Evolutionary conservation across 2,329 filamentous ascomycete species (phyloP).

Genomic region (Epichloe hybrida): DNA sequence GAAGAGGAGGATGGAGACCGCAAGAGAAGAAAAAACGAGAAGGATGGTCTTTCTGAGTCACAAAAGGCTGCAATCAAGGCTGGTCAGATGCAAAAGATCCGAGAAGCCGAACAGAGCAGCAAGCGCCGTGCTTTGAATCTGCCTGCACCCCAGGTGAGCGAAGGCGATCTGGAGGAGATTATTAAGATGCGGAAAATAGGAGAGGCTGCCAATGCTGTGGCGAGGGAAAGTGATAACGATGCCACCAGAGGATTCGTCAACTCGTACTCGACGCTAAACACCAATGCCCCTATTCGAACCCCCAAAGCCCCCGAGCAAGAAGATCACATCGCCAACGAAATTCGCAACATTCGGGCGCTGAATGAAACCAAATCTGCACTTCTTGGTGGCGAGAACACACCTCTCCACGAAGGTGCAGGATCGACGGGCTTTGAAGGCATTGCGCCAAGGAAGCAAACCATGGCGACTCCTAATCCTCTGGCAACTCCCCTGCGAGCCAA

Average conservation of each 20-base stretch:
- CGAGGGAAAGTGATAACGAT: slow-evolving; percentile 67
- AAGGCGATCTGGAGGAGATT: slow-evolving; percentile 88
- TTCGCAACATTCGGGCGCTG: slow-evolving; percentile 80
- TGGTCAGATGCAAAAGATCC: slow-evolving; percentile 84
- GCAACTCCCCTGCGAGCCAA: slow-evolving; percentile 68
- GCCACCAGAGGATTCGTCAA: slow-evolving; percentile 76
- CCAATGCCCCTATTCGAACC: slow-evolving; percentile 77
- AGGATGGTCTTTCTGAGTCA: slow-evolving; percentile 62
- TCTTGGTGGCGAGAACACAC: slow-evolving; percentile 86
- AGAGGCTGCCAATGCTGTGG: slow-evolving; percentile 66
- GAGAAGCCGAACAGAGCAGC: slow-evolving; percentile 93
- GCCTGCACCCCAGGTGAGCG: slow-evolving; percentile 81
- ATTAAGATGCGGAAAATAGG: slow-evolving; percentile 97
- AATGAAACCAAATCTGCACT: slow-evolving; percentile 91
- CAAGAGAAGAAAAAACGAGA: slow-evolving; percentile 82
- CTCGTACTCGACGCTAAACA: slow-evolving; percentile 72
- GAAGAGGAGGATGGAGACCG: slow-evolving; percentile 71
- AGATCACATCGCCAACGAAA: slow-evolving; percentile 92
- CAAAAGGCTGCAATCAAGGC: slow-evolving; percentile 79
- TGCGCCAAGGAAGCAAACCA: slow-evolving; percentile 63
- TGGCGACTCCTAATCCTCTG: slow-evolving; percentile 90
- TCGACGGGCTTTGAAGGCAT: slow-evolving; percentile 85
- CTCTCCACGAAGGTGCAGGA: slow-evolving; percentile 63
- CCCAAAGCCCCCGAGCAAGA: slow-evolving; percentile 84
- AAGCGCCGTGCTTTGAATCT: slow-evolving; percentile 75